Conservation (phyloP, 2,329 filamentous ascomycete genomes). For the Acephala macrosclerotiorum region DNA sequence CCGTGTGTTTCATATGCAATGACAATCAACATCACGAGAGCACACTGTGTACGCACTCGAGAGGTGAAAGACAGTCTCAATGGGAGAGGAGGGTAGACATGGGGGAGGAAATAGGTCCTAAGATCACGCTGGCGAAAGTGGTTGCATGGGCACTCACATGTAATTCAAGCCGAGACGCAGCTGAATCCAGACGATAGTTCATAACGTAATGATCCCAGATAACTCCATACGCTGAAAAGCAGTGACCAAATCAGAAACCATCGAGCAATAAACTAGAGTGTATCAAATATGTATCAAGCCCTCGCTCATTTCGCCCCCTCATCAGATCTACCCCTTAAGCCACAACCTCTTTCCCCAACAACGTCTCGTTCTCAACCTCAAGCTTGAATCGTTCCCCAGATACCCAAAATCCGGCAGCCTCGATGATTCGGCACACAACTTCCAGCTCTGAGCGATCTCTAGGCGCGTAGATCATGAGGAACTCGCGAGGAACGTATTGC, state of each 20-base stretch:
- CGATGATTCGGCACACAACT: constrained; percentile 72
- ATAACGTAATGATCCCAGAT: background rate
- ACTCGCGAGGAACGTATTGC: constrained; percentile 75
- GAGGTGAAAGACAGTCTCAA: too few species aligned
- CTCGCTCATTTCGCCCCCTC: background rate
- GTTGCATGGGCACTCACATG: background rate
- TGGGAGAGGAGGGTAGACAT: too few species aligned
- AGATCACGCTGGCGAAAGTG: background rate
- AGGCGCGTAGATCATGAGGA: constrained; percentile 85
- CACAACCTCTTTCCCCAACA: constrained; percentile 7
- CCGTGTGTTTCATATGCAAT: too few species aligned
- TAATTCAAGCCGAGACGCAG: background rate
- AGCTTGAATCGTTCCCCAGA: constrained; percentile 36
- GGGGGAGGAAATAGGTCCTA: too few species aligned
- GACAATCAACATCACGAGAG: too few species aligned
- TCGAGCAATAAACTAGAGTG: background rate
- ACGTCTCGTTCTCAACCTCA: constrained; percentile 23
- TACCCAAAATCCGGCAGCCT: constrained; percentile 77
- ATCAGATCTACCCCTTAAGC: background rate
- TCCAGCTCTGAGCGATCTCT: constrained; percentile 72
- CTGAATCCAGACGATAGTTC: background rate
- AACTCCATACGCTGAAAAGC: constrained; percentile 14
- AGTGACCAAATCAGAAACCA: constrained; percentile 6
- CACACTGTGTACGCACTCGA: too few species aligned
- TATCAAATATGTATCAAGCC: background rate